These are phyloP conservation scores for Lactarius evosmus DNA, from an alignment of 768 basidiomycete species.

Conservation along the genomic window DNA sequence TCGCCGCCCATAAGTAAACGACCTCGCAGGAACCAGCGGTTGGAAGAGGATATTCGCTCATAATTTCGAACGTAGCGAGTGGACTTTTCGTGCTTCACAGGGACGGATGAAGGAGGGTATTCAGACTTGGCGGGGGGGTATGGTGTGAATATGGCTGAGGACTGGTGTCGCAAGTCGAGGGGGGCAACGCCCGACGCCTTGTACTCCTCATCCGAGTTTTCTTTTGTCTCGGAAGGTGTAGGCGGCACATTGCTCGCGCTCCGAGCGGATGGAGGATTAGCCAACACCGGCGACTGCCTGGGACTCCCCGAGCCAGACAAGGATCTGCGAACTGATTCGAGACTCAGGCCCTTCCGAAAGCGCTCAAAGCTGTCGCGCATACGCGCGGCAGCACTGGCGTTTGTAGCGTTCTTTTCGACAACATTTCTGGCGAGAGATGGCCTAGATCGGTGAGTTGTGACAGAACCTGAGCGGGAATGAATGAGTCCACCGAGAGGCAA, in stretches of 20 bases:
- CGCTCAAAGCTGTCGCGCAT: constrained; percentile 63
- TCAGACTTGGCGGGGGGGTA: constrained; percentile 27
- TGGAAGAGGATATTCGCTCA: constrained; percentile 65
- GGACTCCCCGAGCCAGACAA: constrained; percentile 27
- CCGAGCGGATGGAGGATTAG: constrained; percentile 20
- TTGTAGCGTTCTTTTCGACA: constrained; percentile 33
- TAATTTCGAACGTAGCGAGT: constrained; percentile 52
- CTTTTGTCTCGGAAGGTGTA: constrained; percentile 26
- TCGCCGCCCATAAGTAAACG: constrained; percentile 82
- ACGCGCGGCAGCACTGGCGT: constrained; percentile 35
- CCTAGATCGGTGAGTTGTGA: constrained; percentile 31
- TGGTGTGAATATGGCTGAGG: constrained; percentile 21
- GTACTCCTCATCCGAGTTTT: constrained; percentile 22
- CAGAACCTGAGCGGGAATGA: constrained; percentile 26
- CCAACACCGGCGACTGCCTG: constrained; percentile 23
- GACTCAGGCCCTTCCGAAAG: constrained; percentile 48
- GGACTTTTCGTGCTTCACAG: constrained; percentile 35
- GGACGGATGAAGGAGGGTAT: constrained; percentile 36
- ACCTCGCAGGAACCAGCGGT: constrained; percentile 72
- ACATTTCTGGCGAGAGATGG: constrained; percentile 29
- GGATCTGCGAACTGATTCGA: constrained; percentile 33
- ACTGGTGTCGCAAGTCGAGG: constrained; percentile 17
- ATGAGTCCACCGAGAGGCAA: constrained; percentile 50
- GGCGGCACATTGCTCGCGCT: constrained; percentile 11
- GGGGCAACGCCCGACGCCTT: constrained; percentile 19